Base-by-base conservation (phyloP, 768 basidiomycete species). In the Leccinum rimulosum region DNA sequence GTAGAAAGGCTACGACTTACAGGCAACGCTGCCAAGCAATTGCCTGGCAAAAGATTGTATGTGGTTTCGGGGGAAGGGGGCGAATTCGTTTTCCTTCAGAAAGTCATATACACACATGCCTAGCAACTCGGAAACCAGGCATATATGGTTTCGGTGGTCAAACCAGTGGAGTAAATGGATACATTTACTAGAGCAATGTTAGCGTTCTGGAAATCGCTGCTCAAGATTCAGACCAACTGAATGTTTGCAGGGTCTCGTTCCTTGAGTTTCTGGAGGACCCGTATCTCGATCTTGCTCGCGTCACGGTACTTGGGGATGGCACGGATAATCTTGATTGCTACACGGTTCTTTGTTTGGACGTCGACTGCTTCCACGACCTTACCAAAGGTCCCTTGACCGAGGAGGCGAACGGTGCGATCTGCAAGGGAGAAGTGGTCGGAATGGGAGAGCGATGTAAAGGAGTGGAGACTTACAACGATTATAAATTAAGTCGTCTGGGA, bases 51-150 rank as follows among this genome's bases (percentile, higher is more conserved):
- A 99, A 54, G 88, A 86, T 77, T 98, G 96, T 52, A 99, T 98
- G 73, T 99, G 97, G 59, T 86, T 84, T 61, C 95, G 91, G 57
- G 97, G 95, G 74, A 99, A 99, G 6, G 97, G 93, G 36, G 90
- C 86, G 75, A 98, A 99, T 57, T 89, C 86, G 74, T 99, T 99
- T 73, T 96, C 95, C 80, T 98, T 98, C 68, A 99, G 81, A 74
- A 98, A 99, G 72, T 99, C 97, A 70, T 98, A 99, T 17, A 99
- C 91, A 75, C 95, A 98, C 88, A 93, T 92, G 61, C 95, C 95
- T 54, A 98, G 80, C 25, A 99, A 82, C 70, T 97, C 95, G 4
- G 95, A 95, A 52, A 98, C 97, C 19, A 99, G 78, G 72, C 97
- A 99, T 66, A 98, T 94, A 74, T 99, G 97, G 76, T 97, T 97